A percentile compares a stretch with the other conserved stretches of the same genome.
Conservation (phyloP, 257 asterid genomes). For the Dorcoceras hygrometricum region DNA sequence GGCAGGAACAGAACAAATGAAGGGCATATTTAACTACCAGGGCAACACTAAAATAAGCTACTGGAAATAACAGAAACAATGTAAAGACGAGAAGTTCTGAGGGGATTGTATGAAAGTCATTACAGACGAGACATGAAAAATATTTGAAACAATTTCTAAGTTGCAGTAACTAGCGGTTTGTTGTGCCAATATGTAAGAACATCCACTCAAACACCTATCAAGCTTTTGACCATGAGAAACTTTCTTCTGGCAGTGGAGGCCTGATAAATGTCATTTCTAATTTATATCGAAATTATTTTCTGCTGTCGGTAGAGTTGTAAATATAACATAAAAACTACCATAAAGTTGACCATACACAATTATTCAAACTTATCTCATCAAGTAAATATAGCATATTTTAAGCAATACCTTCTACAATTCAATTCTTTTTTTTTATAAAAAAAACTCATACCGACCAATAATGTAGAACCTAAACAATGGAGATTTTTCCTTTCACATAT, state of each 20-base stretch:
- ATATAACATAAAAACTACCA: no score
- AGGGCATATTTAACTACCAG: constrained; percentile 1
- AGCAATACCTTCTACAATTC: no score
- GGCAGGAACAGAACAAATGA: constrained; percentile 3
- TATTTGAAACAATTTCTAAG: not conserved
- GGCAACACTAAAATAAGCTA: constrained; percentile 7
- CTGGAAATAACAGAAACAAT: not conserved
- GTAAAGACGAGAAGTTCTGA: not conserved
- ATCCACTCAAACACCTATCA: not conserved
- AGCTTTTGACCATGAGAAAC: no score
- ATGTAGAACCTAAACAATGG: not conserved
- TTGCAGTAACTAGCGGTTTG: not conserved
- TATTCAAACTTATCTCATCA: not conserved
- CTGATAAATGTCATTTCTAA: no score
- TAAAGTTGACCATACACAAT: not conserved
- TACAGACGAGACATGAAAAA: not conserved
- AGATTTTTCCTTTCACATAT: not conserved
- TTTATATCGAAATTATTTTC: not conserved
- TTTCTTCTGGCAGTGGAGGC: no score
- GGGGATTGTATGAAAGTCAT: not conserved
- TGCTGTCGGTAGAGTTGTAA: not conserved
- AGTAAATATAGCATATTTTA: not conserved
- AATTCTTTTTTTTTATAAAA: no score
- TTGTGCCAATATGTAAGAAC: not conserved
- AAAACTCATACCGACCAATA: not conserved